A percentile compares a stretch with the other conserved stretches of the same genome.
Conservation (phyloP, 176 grass and related monocot genomes). For the Secale cereale region DNA sequence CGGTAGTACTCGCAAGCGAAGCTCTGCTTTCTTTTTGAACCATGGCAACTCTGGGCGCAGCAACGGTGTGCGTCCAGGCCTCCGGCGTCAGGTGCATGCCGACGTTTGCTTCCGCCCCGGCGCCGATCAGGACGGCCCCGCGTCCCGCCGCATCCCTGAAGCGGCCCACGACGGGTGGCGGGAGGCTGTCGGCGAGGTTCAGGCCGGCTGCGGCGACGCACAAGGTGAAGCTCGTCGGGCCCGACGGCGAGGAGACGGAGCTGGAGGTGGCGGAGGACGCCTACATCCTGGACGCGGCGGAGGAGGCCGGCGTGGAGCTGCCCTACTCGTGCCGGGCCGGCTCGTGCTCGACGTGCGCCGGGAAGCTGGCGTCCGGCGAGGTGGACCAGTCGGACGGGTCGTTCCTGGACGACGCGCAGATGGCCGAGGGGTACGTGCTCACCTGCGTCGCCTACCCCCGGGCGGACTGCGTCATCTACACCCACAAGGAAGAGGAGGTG, state of each 20-base stretch:
- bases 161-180: background rate
- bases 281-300: slow-evolving; percentile 71
- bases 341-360: slow-evolving; percentile 68
- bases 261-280: slow-evolving; percentile 66
- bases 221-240: slow-evolving; percentile 67
- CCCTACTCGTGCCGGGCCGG: slow-evolving; percentile 78
- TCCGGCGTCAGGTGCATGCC: background rate
- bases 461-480: slow-evolving; percentile 66
- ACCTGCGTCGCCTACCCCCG: slow-evolving; percentile 62
- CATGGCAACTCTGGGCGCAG: background rate
- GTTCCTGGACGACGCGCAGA: slow-evolving; percentile 67
- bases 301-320: slow-evolving; percentile 68
- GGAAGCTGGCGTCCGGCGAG: slow-evolving; percentile 47
- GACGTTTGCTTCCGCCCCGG: background rate
- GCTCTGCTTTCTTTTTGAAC: background rate
- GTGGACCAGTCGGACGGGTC: slow-evolving; percentile 87
- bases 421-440: slow-evolving; percentile 55
- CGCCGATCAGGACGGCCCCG: background rate
- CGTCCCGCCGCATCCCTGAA: background rate
- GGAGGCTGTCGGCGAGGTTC: slow-evolving; percentile 9
- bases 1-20: background rate
- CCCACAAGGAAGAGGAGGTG: slow-evolving; percentile 75
- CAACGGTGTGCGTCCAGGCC: background rate
- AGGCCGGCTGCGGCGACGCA: slow-evolving; percentile 34
- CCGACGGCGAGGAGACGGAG: slow-evolving; percentile 55